Evolutionary conservation across 2,329 filamentous ascomycete species (phyloP).

Genomic region (Aspergillus pseudotamarii): DNA sequence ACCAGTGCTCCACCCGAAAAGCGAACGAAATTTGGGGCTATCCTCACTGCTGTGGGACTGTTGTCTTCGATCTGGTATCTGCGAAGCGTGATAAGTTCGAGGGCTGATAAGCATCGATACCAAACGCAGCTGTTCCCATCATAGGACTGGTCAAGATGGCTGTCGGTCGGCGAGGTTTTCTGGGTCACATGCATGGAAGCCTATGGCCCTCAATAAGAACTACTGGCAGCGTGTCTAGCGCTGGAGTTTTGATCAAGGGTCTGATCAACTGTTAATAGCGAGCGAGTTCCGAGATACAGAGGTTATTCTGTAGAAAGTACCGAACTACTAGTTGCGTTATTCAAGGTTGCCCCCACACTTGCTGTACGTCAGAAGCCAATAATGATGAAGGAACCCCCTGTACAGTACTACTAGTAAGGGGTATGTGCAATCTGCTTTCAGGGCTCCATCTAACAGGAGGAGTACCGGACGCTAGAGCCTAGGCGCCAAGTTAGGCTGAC

Average conservation of each 20-base stretch:
- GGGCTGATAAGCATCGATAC: conserved; percentile 47
- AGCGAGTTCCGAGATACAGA: background rate
- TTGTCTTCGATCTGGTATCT: conserved; percentile 37
- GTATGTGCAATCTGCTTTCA: no score
- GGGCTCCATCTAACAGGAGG: no score
- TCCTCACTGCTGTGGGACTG: conserved; percentile 23
- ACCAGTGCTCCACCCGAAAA: conserved; percentile 39
- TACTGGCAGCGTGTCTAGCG: background rate
- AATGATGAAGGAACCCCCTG: background rate
- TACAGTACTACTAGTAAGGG: no score
- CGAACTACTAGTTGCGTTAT: background rate
- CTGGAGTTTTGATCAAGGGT: background rate
- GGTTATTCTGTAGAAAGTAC: background rate
- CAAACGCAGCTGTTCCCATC: conserved; percentile 24
- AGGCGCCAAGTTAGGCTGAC: no score
- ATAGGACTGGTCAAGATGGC: conserved; percentile 7
- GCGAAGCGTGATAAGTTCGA: conserved; percentile 46
- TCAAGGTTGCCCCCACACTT: background rate
- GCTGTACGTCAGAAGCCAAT: background rate
- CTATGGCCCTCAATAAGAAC: background rate
- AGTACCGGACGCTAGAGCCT: no score
- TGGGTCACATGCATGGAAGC: background rate
- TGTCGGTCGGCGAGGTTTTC: background rate
- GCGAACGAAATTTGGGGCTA: conserved; percentile 32
- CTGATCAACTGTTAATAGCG: background rate